Evolutionary conservation across 129 eudicot species (phyloP).

Genomic region (Solidago caesia): DNA sequence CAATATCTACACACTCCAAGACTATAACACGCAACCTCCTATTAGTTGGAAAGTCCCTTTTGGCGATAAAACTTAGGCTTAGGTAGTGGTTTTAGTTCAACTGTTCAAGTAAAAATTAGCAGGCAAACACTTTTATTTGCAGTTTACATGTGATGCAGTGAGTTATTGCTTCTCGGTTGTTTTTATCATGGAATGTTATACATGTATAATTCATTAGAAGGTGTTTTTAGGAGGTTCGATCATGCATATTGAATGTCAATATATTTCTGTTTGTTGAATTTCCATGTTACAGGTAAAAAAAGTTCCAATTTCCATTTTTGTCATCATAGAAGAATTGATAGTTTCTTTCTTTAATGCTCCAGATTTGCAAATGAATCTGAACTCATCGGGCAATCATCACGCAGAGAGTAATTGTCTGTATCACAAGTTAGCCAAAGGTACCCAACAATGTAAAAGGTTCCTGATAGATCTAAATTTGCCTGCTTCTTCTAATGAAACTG

Average conservation of each 20-base stretch:
- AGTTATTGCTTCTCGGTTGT: too few relatives aligned
- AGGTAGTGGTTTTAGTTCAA: too few relatives aligned
- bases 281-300: neutral
- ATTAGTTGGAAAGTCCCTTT: too few relatives aligned
- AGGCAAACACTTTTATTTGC: too few relatives aligned
- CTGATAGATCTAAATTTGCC: conserved; percentile 40
- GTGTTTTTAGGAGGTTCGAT: conserved; percentile 5
- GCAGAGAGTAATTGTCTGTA: conserved; percentile 26
- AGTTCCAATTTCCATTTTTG: neutral
- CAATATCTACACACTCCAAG: too few relatives aligned
- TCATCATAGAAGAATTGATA: conserved; percentile 11
- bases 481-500: conserved; percentile 38
- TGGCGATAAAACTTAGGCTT: too few relatives aligned
- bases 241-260: conserved; percentile 9
- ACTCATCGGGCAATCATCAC: conserved; percentile 35
- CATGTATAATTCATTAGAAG: conserved; percentile 1
- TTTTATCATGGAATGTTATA: neutral
- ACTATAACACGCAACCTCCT: too few relatives aligned
- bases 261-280: neutral
- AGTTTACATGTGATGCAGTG: neutral
- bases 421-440: conserved; percentile 31
- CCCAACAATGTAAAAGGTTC: conserved; percentile 26
- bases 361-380: conserved; percentile 35
- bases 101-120: too few relatives aligned
- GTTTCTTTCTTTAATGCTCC: neutral